phyloP scores from a whole-genome alignment of 2,329 filamentous ascomycete genomes.

The Pseudocercospora fijiensis region DNA sequence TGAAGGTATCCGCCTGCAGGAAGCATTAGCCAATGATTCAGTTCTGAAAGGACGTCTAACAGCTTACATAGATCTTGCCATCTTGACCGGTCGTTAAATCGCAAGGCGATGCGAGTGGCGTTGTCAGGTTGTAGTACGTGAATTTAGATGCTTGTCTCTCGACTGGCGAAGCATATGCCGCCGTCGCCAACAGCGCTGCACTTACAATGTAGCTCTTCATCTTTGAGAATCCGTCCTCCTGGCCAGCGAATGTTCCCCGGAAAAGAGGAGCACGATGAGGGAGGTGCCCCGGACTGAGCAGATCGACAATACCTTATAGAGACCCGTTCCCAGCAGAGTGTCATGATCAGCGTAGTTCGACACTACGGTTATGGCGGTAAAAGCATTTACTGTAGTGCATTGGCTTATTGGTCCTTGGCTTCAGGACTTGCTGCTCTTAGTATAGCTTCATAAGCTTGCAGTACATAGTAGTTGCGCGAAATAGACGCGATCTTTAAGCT shows the following conservation, averaged over 20 bases:
- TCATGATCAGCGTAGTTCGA: conserved; percentile 1
- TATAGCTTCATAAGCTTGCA: background rate
- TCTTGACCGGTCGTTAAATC: conserved; percentile 25
- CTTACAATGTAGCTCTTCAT: conserved; percentile 20
- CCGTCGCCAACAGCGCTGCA: conserved; percentile 15
- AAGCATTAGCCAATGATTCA: background rate
- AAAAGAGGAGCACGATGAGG: background rate
- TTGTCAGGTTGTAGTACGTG: conserved; percentile 23
- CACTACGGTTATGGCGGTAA: conserved; percentile 9
- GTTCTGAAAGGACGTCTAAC: background rate
- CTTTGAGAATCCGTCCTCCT: background rate
- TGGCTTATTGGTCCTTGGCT: background rate
- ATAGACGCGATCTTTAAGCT: background rate
- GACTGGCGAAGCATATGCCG: conserved; percentile 17
- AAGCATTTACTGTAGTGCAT: background rate
- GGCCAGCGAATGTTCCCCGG: background rate
- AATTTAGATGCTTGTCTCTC: conserved; percentile 23
- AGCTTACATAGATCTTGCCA: conserved; percentile 23
- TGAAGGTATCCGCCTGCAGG: conserved; percentile 26
- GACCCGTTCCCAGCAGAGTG: background rate
- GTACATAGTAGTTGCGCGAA: conserved; percentile 2
- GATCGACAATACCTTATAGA: conserved; percentile 3
- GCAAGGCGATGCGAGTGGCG: conserved; percentile 23
- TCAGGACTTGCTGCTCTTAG: background rate
- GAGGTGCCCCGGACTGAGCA: background rate